phyloP scores from a whole-genome alignment of 2,329 filamentous ascomycete species.

The Phoma sp. region DNA sequence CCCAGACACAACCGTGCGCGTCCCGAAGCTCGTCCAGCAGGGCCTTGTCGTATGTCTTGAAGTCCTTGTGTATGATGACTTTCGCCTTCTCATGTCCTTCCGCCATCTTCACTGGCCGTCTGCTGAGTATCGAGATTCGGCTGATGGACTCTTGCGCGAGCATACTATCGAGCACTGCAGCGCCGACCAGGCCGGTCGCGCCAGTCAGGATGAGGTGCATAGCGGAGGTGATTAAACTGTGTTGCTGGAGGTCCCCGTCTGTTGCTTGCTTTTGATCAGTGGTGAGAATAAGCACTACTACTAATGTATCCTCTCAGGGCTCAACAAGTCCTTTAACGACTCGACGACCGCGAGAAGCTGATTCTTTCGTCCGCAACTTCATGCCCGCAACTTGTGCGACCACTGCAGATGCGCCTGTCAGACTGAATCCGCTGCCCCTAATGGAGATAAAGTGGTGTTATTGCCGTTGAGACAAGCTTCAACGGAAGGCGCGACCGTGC shows the following conservation, averaged over 20 bases:
- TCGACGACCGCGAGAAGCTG: neutral
- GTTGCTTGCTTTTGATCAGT: neutral
- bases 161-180: constrained; percentile 48
- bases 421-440: neutral
- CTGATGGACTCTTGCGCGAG: constrained; percentile 57
- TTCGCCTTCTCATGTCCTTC: constrained; percentile 65
- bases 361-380: neutral
- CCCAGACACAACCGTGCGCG: constrained; percentile 75
- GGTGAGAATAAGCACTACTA: constrained; percentile 6
- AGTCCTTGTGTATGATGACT: constrained; percentile 73
- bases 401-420: neutral
- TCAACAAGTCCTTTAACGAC: neutral
- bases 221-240: neutral
- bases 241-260: neutral
- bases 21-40: constrained; percentile 66
- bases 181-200: constrained; percentile 52
- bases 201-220: constrained; percentile 54
- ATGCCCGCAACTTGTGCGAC: constrained; percentile 8
- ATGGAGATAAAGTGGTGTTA: constrained; percentile 5
- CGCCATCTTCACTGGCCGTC: constrained; percentile 68
- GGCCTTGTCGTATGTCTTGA: constrained; percentile 62
- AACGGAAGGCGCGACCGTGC: constrained; percentile 3
- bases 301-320: neutral
- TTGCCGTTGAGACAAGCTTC: constrained; percentile 9
- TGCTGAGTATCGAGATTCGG: constrained; percentile 71